Evolutionary conservation across 2,329 filamentous ascomycete genomes (phyloP), one percentile per base, ranked within the genome.

Genomic region (Drechslerella stenobrocha): DNA sequence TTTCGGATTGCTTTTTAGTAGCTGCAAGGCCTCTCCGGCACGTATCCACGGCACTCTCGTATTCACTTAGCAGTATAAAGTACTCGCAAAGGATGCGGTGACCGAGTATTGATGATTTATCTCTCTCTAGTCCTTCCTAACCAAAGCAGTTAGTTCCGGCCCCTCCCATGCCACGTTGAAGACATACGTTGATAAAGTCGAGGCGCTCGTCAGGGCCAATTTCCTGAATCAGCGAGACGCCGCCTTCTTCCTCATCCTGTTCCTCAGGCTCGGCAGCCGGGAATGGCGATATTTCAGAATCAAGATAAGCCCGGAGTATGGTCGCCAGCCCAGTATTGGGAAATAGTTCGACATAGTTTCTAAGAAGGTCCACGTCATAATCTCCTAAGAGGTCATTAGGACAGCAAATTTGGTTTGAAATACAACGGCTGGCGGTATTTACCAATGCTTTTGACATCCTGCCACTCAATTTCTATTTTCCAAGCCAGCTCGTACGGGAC

Each of bases 381-480:
- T 89, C 83, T n/a, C 81, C 72, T 74, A 9, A 47, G 24, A 30
- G 13, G 30, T 32, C 35, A 28, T 65, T 64, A 34, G 58, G 52
- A 57, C 40, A 22, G 11, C 24, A 18, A 6, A 26, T 37, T 20
- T 18, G 37, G 28, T 37, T 40, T 9, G 30, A 30, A 23, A 34
- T 18, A 30, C 2, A 28, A n/a, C 13, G 11, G 4, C 46, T 4
- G 22, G 22, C 28, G 13, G 34, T 24, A 45, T 56, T 13, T 63
- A 72, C 73, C 79, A 47, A 93, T 82, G 46, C 83, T 83, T 72
- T 88, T 85, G 40, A 84, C 79, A 75, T 96, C 91, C 71, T 88
- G 83, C 88, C 92, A 97, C 74, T 97, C 89, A 63, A 98, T 80
- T 26, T 88, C 83, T 67, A 96, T 87, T 73, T 90, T 87, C 95